Evolutionary conservation across 371 early-diverging fungal genomes (phyloP), one percentile per base, ranked within the genome.

Genomic region (Zychaea mexicana): DNA sequence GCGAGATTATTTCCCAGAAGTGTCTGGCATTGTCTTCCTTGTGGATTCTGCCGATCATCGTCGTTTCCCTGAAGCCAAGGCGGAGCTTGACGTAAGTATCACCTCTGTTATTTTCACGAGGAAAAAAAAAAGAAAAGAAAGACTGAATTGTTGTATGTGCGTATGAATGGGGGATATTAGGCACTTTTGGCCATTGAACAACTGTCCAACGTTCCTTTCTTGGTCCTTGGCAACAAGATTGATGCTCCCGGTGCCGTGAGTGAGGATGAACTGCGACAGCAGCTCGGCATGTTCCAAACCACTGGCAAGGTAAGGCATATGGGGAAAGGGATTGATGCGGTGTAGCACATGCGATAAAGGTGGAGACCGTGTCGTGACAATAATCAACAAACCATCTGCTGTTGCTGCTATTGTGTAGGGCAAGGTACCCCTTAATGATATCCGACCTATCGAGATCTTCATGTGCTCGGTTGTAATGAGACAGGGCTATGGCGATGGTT

Each of bases 1-100:
- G 98, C 91, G 92, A 74, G 97, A 98, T 72, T 98, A 98, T 79
- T 97, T 97, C 80, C 96, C 98, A 52, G 98, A 97, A 76, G 98
- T 97, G 55, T 87, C 89, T 67, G 98, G 95, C 52, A 96, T 98
- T 69, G 97, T 98, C 62, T 98, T 96, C 83, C 81, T 98, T 68
- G 98, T 98, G 8, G 98, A 98, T 73, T 83, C 91, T 65, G 94
- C 94, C 46, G 97, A 98, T 73, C 79, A 77, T 45, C 84, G 83
- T 64, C 88, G 98, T 67, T 91, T 98, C 76, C 58, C 79, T 26
- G 98, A 98, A 79, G 81, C 91, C 68, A 97, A 96, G 85, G 90
- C 92, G 10, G 98, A 98, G 81, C 86, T 98, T 67, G 96, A 96
- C 81, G 96, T 93, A 85, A 73, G 82, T 76, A n/a, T 59, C 5